Conservation (phyloP, 2,329 filamentous ascomycete species). For the Botrytis galanthina region DNA sequence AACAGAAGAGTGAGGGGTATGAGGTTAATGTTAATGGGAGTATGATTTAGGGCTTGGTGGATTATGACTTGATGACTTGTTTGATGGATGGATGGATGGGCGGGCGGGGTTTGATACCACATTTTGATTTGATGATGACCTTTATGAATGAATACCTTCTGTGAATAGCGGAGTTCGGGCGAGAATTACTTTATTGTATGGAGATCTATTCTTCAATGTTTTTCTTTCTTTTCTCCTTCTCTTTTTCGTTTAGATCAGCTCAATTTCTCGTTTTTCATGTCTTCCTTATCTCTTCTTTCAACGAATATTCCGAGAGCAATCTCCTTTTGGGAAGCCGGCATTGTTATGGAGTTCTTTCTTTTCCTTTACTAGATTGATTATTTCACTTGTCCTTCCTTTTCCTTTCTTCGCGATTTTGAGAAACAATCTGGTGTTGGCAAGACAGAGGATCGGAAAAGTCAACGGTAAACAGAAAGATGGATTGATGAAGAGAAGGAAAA, state of each 20-base stretch:
- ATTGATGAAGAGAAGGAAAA: not conserved
- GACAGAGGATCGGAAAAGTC: not conserved
- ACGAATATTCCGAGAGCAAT: slow-evolving; percentile 1
- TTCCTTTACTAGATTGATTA: not conserved
- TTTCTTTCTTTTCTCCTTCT: not conserved
- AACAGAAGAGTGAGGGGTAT: slow-evolving; percentile 79
- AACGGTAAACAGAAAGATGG: not conserved
- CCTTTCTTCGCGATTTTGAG: not conserved
- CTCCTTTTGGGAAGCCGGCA: not conserved
- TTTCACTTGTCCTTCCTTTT: not conserved
- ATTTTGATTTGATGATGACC: not conserved
- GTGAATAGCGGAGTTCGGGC: not conserved
- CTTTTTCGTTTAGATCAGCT: not conserved
- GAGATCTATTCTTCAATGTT: not conserved
- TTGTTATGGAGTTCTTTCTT: not conserved
- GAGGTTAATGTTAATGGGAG: slow-evolving; percentile 80
- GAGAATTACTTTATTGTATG: not conserved
- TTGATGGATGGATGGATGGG: not conserved
- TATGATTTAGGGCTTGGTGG: slow-evolving; percentile 53
- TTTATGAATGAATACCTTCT: slow-evolving; percentile 2
- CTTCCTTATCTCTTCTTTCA: not conserved
- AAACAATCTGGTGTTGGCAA: not conserved
- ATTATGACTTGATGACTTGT: not conserved
- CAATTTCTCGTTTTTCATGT: not conserved
- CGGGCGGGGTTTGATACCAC: slow-evolving; percentile 13